Base-by-base conservation (phyloP, 148 eudicot species). In the Cornus florida region DNA sequence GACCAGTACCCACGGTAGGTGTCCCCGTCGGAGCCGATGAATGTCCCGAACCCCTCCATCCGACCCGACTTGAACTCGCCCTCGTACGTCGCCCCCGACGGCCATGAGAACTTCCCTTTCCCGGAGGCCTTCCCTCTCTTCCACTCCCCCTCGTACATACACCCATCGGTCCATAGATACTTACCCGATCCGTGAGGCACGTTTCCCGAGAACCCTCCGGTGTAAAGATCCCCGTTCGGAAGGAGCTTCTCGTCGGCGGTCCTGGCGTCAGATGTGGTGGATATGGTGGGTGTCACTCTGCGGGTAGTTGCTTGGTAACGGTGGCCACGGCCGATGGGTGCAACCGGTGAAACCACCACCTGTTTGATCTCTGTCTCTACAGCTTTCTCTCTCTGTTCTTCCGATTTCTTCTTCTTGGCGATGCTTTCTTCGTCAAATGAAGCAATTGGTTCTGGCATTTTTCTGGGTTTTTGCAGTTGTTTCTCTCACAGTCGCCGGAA, bases 71-170 rank as follows among this genome's bases (percentile, higher is more conserved):
- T 92, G 75, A 95, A 95, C 31, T 89, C 95, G 0, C 99, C 98
- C 74, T 92, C 92, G 70, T 84, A 95, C n/a, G 92, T 90, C 11
- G 99, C 94, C 0, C 99, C 99, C 0, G 97, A 93, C 0, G 99
- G 94, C 99, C 99, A 95, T 6, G 97, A 92, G 69, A 95, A 87
- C 78, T 82, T 93, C 0, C 98, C 98, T 22, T 87, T 91, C 0
- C 98, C 98, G 43, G 81, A 81, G 20, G 95, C 94, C 17, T 89
- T 89, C 2, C 98, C 98, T 64, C 83, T 90, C 77, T 82, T 91
- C 95, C 95, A 95, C 20, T 88, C 91, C 0, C 98, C 98, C 39
- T 89, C 91, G 75, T 95, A 95, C 93, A 91, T 89, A 38, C 97
- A 93, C 69, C 97, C 97, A 70, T 93, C 97, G 3, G 78, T 35